Percentiles rank a stretch among this genome's conserved stretches.
phyloP scores from a whole-genome alignment of 2,329 filamentous ascomycete species.

The Didymella lethalis region DNA sequence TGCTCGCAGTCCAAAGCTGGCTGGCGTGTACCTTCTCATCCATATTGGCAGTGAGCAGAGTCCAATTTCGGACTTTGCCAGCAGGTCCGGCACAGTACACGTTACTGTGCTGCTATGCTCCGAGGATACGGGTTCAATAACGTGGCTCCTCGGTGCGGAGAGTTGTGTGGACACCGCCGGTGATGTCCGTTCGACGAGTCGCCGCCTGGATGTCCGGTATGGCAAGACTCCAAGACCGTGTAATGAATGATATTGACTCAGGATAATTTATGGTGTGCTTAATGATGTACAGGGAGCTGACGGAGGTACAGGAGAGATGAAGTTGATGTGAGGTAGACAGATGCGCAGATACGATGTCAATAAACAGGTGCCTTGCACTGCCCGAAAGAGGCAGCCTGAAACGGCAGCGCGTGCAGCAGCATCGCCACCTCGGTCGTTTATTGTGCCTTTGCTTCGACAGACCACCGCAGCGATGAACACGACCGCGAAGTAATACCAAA shows the following conservation, averaged over 20 bases:
- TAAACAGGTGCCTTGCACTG: slow-evolving; percentile 22
- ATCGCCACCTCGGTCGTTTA: slow-evolving; percentile 13
- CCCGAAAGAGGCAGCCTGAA: slow-evolving; percentile 19
- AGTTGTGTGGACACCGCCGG: slow-evolving; percentile 1
- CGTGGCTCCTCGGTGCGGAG: neutral
- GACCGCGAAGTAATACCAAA: neutral
- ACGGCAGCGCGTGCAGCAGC: slow-evolving; percentile 14
- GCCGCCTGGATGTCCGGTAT: slow-evolving; percentile 13
- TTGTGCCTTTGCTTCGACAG: neutral
- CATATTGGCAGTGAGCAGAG: slow-evolving; percentile 4
- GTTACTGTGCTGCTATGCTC: slow-evolving; percentile 11
- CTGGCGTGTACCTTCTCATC: neutral
- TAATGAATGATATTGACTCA: neutral
- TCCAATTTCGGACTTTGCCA: slow-evolving; percentile 11
- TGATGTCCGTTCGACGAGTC: slow-evolving; percentile 9
- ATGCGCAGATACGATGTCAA: slow-evolving; percentile 8
- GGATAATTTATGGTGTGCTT: neutral
- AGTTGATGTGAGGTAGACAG: neutral
- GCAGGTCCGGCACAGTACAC: slow-evolving; percentile 14
- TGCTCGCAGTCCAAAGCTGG: neutral
- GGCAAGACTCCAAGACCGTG: slow-evolving; percentile 5
- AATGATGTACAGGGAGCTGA: neutral
- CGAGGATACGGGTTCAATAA: slow-evolving; percentile 4
- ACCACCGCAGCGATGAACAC: no score
- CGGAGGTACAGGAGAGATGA: neutral